These are phyloP conservation scores for Paramecium sonneborni DNA, from an alignment of 73 alveolate species.

Conservation along the genomic window DNA sequence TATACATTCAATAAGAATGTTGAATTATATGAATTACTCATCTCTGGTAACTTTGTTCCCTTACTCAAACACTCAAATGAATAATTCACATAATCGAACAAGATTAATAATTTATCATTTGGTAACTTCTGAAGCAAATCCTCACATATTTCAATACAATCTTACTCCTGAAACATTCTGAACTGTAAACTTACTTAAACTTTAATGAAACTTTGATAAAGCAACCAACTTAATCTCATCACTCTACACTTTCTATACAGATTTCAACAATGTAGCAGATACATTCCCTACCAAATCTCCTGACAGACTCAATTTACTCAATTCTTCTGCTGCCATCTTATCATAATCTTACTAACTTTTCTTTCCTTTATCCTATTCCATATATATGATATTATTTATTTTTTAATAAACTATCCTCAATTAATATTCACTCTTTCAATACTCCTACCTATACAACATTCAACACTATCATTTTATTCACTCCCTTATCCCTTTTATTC, in stretches of 20 bases:
- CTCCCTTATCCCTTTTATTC: no score
- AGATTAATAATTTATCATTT: neutral
- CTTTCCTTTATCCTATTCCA: neutral
- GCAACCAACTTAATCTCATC: neutral
- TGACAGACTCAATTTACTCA: neutral
- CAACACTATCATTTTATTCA: neutral
- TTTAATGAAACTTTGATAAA: neutral
- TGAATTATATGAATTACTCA: neutral
- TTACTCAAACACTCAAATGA: constrained; percentile 37
- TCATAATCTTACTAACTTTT: neutral
- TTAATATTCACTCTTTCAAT: no score
- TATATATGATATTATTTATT: neutral
- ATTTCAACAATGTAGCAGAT: neutral
- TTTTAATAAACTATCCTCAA: neutral
- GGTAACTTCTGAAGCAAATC: neutral
- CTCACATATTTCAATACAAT: neutral
- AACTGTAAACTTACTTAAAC: constrained; percentile 2
- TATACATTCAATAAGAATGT: constrained; percentile 10
- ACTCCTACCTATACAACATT: neutral
- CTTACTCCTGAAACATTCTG: neutral
- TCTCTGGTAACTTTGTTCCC: neutral
- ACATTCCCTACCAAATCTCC: neutral
- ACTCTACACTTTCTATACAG: neutral
- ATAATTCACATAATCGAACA: constrained; percentile 34
- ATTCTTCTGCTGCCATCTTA: neutral